Percentiles rank a stretch among this genome's conserved stretches.
These are phyloP conservation scores for Aspergillus melleus DNA, from an alignment of 2,329 filamentous ascomycete species.

Conservation along the genomic window DNA sequence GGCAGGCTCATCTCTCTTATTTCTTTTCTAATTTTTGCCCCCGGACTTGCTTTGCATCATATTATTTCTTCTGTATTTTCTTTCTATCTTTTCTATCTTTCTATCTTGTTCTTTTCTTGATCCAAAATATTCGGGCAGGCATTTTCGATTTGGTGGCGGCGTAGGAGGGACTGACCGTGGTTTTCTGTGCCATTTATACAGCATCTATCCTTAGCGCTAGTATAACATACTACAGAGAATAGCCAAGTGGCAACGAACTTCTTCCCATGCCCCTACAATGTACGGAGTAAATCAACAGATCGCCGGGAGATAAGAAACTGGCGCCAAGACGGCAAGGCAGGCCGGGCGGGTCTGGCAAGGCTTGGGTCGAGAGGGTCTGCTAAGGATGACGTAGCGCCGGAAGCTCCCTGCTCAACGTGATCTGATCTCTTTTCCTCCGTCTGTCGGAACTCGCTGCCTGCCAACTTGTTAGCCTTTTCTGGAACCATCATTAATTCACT, in stretches of 20 bases:
- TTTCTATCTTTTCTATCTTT: background rate
- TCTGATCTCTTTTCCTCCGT: conserved; percentile 5
- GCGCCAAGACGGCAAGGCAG: conserved; percentile 5
- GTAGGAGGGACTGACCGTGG: background rate
- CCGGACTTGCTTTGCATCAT: background rate
- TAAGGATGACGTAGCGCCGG: conserved; percentile 7
- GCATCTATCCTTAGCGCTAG: background rate
- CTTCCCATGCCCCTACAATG: too few relatives aligned
- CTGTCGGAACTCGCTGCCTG: conserved; percentile 5
- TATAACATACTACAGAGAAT: background rate
- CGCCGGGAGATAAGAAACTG: too few relatives aligned
- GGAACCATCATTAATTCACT: background rate
- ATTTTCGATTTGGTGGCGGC: too few relatives aligned
- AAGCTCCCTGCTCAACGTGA: background rate
- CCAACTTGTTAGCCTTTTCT: conserved; percentile 2
- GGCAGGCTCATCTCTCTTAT: conserved; percentile 1
- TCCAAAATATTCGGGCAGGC: background rate
- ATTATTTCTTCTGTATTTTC: background rate
- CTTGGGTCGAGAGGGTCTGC: background rate
- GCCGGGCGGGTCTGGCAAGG: conserved; percentile 10
- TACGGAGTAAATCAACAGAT: too few relatives aligned
- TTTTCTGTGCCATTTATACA: background rate
- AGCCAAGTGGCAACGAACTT: too few relatives aligned
- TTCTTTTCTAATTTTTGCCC: background rate
- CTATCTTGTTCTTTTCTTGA: background rate